phyloP scores from a whole-genome alignment of 2,329 filamentous ascomycete genomes.

The Fusarium hostae region DNA sequence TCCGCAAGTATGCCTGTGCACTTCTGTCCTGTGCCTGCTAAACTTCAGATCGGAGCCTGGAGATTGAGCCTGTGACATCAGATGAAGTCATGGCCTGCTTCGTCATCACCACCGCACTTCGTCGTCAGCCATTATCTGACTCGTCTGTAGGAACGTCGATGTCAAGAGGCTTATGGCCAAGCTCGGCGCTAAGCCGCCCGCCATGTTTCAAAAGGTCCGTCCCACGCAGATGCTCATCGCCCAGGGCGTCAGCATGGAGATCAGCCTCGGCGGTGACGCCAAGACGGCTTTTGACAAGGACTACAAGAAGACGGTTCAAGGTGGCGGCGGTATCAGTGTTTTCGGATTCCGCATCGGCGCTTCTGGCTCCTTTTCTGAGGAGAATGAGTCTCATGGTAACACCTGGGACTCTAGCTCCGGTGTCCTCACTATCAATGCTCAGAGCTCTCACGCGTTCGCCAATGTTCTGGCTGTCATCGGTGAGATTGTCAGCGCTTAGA shows the following conservation, averaged over 20 bases:
- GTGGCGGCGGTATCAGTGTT: neutral
- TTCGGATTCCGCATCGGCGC: neutral
- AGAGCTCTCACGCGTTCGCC: neutral
- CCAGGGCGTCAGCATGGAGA: neutral
- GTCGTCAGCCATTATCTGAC: accelerated
- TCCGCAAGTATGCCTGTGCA: neutral
- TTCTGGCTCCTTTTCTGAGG: neutral
- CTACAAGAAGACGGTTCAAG: neutral
- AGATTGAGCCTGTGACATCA: neutral
- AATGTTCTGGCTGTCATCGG: neutral
- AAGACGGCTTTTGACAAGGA: neutral
- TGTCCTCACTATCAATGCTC: neutral
- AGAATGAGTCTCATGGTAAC: neutral
- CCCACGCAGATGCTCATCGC: neutral
- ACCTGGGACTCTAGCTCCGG: neutral
- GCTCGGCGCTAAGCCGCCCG: neutral
- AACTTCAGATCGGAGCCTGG: neutral
- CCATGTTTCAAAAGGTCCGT: neutral
- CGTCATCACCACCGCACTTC: accelerated
- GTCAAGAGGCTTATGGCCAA: neutral
- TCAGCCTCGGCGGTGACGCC: neutral
- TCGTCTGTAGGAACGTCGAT: neutral
- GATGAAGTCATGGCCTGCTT: neutral
- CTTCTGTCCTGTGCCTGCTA: neutral
- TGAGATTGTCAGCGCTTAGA: neutral